These are phyloP conservation scores for Conringia planisiliqua DNA, from an alignment of 345 rosid genomes.

Conservation along the genomic window DNA sequence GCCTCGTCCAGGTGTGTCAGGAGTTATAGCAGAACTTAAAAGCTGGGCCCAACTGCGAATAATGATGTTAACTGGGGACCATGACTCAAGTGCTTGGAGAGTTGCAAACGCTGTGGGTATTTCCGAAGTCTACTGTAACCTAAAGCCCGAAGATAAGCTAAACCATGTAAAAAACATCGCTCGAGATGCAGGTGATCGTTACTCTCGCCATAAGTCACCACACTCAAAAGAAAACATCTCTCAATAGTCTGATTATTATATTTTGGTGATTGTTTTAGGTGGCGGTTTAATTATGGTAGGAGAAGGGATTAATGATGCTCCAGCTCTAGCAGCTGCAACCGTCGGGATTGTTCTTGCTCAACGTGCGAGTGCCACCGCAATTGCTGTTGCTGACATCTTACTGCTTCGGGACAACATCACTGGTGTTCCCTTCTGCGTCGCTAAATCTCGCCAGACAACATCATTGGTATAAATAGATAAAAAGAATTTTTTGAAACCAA, in stretches of 20 bases:
- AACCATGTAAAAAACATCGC: constrained; percentile 71
- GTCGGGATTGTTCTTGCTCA: constrained; percentile 96
- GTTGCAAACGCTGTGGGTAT: constrained; percentile 90
- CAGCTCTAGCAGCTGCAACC: constrained; percentile 96
- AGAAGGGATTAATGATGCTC: constrained; percentile 97
- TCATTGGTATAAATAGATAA: constrained; percentile 49
- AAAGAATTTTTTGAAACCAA: background rate
- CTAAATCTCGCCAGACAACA: constrained; percentile 85
- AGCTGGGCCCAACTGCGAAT: constrained; percentile 59
- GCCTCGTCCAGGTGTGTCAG: constrained; percentile 80
- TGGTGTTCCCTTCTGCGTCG: constrained; percentile 83
- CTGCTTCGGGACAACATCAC: constrained; percentile 72
- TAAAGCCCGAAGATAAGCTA: constrained; percentile 94
- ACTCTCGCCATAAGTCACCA: background rate
- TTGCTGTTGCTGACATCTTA: constrained; percentile 88
- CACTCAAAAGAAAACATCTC: background rate
- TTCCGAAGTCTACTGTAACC: constrained; percentile 68
- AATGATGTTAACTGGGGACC: constrained; percentile 97
- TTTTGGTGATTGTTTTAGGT: constrained; percentile 45
- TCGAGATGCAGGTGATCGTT: constrained; percentile 63
- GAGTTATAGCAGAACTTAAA: constrained; percentile 62
- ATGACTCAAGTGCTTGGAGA: constrained; percentile 90
- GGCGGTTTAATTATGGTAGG: constrained; percentile 97
- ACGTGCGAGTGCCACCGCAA: constrained; percentile 96
- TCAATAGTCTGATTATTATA: background rate